Conservation (phyloP, 2,329 filamentous ascomycete genomes). For the Botrytis medusae region DNA sequence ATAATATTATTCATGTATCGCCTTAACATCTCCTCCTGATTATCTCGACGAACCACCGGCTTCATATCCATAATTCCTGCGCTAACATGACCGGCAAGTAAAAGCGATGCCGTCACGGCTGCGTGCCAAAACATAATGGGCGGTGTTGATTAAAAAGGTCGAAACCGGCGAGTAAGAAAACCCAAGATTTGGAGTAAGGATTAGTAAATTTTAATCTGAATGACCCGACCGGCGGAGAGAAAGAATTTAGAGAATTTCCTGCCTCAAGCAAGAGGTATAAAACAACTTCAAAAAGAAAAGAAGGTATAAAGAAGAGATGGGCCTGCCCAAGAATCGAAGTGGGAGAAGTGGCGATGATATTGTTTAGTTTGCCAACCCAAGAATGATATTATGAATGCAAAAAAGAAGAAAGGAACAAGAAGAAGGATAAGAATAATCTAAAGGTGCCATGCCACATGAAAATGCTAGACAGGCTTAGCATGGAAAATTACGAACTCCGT, state of each 20-base stretch:
- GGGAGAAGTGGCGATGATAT: constrained; percentile 28
- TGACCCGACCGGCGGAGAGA: constrained; percentile 34
- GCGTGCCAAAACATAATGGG: constrained; percentile 31
- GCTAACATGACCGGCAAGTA: constrained; percentile 35
- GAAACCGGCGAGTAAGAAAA: constrained; percentile 16
- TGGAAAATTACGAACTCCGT: constrained; percentile 20
- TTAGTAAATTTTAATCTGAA: constrained; percentile 22
- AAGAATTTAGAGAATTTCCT: constrained; percentile 29
- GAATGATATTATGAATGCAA: constrained; percentile 23
- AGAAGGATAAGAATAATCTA: constrained; percentile 27
- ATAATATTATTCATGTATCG: constrained; percentile 38
- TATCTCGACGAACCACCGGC: constrained; percentile 14
- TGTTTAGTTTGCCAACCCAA: constrained; percentile 31
- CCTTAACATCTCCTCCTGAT: constrained; percentile 33
- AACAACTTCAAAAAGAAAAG: constrained; percentile 23
- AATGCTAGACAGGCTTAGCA: constrained; percentile 22
- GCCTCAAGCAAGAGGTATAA: constrained; percentile 23
- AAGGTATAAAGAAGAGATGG: constrained; percentile 31
- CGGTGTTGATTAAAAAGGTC: constrained; percentile 11
- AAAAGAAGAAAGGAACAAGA: not conserved
- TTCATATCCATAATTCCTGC: constrained; percentile 29
- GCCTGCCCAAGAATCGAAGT: constrained; percentile 33
- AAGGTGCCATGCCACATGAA: constrained; percentile 14
- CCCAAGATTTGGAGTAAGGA: constrained; percentile 5
- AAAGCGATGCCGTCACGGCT: constrained; percentile 29